Base-by-base conservation (phyloP, 202 grass and related monocot genomes). In the Zizania palustris region DNA sequence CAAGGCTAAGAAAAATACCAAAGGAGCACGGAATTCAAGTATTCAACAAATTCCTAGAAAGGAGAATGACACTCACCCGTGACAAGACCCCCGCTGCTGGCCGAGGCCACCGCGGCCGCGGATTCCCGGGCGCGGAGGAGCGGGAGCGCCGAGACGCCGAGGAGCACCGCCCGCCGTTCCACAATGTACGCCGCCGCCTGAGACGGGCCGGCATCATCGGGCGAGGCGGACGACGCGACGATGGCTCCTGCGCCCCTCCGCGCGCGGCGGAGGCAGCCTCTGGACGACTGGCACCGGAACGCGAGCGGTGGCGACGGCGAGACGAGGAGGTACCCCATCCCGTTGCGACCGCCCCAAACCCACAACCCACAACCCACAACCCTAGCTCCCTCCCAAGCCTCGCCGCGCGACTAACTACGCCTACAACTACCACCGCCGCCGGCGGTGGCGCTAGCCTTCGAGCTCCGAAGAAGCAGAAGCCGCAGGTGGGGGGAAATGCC, bases 101-200 rank as follows among this genome's bases (percentile, higher is more conserved):
- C 71, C 16, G 80, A 34, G 36, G 91, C 88, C 34, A 77, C 82
- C 46, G 81, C 63, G 28, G 85, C 90, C 5, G 71, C 63, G 33
- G 90, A 88, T 72, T 84, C 73, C 70, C 82, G 61, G 21, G 88
- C 83, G 41, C 80, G 74, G 67, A 93, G 62, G 77, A 99, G 79
- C 72, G 96, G 96, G n/a, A 96, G 71, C 70, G 86, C 89, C 12
- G 88, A 87, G 63, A 92, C 53, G 45, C 96, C 85, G 14, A 99
- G 84, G 42, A 99, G 86, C 33, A 99, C 64, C 45, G 76, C 73
- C 63, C 92, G 93, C 72, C 96, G 87, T 38, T 81, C 79, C 60
- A 89, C 66, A 66, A 65, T 67, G 60, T 22, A 80, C 60, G 61
- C 15, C 2, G 63, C 10, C 60, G 60, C 5, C 39, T 69, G 35